Evolutionary conservation across 768 basidiomycete species (phyloP), one percentile per base, ranked within the genome.

Genomic region (Mycena rebaudengoi): DNA sequence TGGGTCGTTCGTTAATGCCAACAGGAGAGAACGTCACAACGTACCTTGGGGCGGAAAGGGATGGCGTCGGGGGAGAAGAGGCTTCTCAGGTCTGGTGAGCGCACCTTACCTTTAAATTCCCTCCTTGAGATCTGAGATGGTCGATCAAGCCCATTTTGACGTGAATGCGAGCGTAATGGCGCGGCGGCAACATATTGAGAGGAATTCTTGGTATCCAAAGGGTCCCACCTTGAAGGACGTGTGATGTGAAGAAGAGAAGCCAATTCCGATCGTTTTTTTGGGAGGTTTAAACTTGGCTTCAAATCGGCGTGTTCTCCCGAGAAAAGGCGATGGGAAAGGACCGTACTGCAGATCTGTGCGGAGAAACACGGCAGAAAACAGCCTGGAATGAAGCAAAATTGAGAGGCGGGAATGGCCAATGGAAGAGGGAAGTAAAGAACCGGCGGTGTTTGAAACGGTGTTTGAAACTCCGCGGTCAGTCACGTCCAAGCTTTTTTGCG

Each of bases 141-240:
- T 40, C 43, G 54, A 46, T 53, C 64, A 20, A 46, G 29, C 11
- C 25, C 53, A 16, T 39, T 28, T 64, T 76, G 77, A 79, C 78
- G 76, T 80, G 79, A 80, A 41, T 39, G 39, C 29, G 53, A 37
- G 61, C 53, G 28, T 49, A 33, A 50, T 39, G 53, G 28, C 32
- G 16, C 51, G 46, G 51, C 26, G 57, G 48, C 20, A 49, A 35
- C 45, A 18, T 13, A 32, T 41, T 56, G n/a, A 20, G 33, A 32
- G 23, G 14, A 41, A 52, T 56, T 62, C 52, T 54, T 53, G 35
- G 35, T 10, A 37, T 53, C 16, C 44, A 45, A 10, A 29, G 46
- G 52, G 37, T 62, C 50, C 52, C 44, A 49, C 23, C 26, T 32
- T 55, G 60, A 62, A 18, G n/a, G n/a, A n/a, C n/a, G n/a, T n/a